Percentiles rank a stretch among this genome's conserved stretches.
These are phyloP conservation scores for Coemansia erecta DNA, from an alignment of 192 early-diverging fungal genomes.

Conservation along the genomic window DNA sequence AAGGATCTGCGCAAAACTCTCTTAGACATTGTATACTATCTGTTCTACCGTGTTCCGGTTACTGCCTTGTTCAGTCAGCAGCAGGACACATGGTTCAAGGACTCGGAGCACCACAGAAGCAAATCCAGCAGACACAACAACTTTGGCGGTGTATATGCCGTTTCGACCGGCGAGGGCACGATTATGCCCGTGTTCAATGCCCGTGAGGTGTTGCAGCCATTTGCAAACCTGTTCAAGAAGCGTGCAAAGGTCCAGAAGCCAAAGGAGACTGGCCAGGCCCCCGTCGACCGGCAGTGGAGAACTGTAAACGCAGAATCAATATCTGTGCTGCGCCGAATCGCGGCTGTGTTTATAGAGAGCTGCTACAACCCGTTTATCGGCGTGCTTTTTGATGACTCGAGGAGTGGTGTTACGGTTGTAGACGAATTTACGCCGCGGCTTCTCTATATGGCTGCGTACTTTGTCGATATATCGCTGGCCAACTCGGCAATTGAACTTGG, in stretches of 20 bases:
- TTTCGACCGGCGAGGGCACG: constrained; percentile 45
- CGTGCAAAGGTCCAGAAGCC: constrained; percentile 20
- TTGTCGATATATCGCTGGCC: constrained; percentile 47
- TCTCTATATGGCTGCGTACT: constrained; percentile 44
- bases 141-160: constrained; percentile 67
- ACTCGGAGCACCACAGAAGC: constrained; percentile 10
- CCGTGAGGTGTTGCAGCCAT: constrained; percentile 36
- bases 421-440: constrained; percentile 24
- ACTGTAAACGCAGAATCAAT: constrained; percentile 21
- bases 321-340: constrained; percentile 31
- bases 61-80: constrained; percentile 30
- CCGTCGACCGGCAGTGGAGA: constrained; percentile 38
- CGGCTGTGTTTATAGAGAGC: constrained; percentile 41
- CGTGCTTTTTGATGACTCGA: constrained; percentile 40
- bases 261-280: constrained; percentile 3
- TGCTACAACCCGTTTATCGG: constrained; percentile 46
- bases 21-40: constrained; percentile 47
- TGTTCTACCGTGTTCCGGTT: constrained; percentile 48
- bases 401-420: constrained; percentile 14
- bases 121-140: constrained; percentile 57
- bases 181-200: constrained; percentile 51
- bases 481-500: constrained; percentile 45
- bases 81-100: constrained; percentile 22
- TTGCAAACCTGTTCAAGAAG: constrained; percentile 40
- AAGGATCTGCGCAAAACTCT: constrained; percentile 37